phyloP scores from a whole-genome alignment of 495 filamentous ascomycete species.

The Ascobolus immersus region DNA sequence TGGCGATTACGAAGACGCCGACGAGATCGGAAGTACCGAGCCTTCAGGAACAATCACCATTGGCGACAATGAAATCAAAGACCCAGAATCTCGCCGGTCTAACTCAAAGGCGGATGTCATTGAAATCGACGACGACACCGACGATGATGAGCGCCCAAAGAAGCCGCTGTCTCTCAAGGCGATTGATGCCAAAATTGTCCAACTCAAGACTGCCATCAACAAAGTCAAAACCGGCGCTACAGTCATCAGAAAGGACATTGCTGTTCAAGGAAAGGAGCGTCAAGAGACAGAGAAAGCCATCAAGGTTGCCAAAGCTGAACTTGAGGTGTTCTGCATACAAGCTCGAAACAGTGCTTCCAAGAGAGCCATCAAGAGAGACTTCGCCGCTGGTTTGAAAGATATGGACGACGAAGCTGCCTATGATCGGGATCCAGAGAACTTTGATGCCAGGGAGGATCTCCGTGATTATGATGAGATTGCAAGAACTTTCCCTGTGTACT shows the following conservation, averaged over 20 bases:
- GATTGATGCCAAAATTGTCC: constrained; percentile 18
- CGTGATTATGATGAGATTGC: constrained; percentile 34
- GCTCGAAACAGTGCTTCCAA: constrained; percentile 30
- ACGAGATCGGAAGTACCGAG: no score
- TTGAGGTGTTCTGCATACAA: constrained; percentile 26
- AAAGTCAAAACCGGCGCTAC: constrained; percentile 15
- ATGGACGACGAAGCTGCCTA: constrained; percentile 26
- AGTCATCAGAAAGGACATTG: constrained; percentile 16
- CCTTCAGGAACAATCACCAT: no score
- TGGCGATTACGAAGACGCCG: constrained; percentile 11
- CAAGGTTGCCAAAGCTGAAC: constrained; percentile 16
- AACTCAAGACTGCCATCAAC: constrained; percentile 19
- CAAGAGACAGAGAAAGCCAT: constrained; percentile 14
- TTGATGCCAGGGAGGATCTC: constrained; percentile 20
- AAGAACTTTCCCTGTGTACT: constrained; percentile 31
- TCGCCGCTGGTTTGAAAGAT: constrained; percentile 29
- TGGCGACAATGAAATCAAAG: no score
- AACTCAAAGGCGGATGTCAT: constrained; percentile 3
- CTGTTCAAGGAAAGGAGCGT: constrained; percentile 13
- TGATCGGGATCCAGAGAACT: constrained; percentile 22
- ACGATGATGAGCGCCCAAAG: constrained; percentile 8
- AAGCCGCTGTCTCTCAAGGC: constrained; percentile 18
- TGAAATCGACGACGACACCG: constrained; percentile 3
- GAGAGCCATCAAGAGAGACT: constrained; percentile 28
- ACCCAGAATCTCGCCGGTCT: no score